Base-by-base conservation (phyloP, 768 basidiomycete species). In the Boletus vermiculosoides region DNA sequence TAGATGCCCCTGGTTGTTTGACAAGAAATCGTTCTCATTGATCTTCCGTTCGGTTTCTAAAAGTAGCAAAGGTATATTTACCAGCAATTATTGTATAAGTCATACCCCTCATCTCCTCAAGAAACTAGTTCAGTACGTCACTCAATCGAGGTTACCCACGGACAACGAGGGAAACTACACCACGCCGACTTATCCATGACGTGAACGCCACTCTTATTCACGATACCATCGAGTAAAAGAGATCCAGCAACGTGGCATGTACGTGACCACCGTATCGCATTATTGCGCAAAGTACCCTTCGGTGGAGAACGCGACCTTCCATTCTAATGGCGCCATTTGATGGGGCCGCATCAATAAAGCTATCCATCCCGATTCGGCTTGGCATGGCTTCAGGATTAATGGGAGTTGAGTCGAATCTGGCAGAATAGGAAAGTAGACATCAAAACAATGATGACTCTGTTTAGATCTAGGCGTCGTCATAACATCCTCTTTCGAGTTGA, bases 171-270 rank as follows among this genome's bases (percentile, higher is more conserved):
- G 65, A 58, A 67, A 52, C 12, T 18, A 18, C 20, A 44, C 50
- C 10, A 54, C 65, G 62, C 62, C 67, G 45, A 67, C 62, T 64
- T 69, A 67, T 67, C 60, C 52, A 31, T 68, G 46, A 47, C 66
- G 65, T 69, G 52, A 69, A 48, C 28, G 5, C 2, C 18, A 4
- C 33, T 42, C 20, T 49, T 25, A 41, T 45, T 47, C 41, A n/a
- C 37, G 23, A 33, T 12, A 39, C 34, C 37, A 55, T 39, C 30
- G 30, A 40, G 42, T 37, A 4, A 50, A 68, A 52, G 49, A 34
- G 49, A 41, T 18, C 37, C 46, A 37, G 33, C 40, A 68, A 65
- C 55, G 37, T 58, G 59, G 42, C 50, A 37, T 5, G 23, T 58
- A 62, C 48, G 61, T 58, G 61, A 63, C 25, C 22, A 2, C 34